Evolutionary conservation across 2,329 filamentous ascomycete genomes (phyloP).

Genomic region (Fusarium nelsonii): DNA sequence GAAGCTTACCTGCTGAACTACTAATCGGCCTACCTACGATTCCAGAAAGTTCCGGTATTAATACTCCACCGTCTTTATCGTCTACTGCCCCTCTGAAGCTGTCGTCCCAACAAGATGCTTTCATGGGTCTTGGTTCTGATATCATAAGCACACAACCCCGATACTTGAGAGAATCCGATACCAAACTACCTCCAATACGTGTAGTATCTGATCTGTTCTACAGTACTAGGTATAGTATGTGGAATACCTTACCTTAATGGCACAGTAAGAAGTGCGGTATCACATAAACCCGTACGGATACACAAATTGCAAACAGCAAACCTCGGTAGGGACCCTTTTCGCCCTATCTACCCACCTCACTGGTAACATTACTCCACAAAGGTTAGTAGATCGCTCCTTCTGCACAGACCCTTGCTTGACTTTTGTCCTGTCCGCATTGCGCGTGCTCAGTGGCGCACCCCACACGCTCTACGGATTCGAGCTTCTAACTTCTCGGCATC

Average conservation of each 20-base stretch:
- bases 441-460: constrained; percentile 44
- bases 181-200: not conserved
- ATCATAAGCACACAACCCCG: not conserved
- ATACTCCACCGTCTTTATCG: constrained; percentile 11
- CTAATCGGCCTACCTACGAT: not conserved
- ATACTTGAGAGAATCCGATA: not conserved
- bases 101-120: constrained; percentile 32
- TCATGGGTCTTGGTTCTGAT: not conserved
- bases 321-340: constrained; percentile 4
- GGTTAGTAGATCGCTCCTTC: constrained; percentile 37
- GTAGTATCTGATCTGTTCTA: not conserved
- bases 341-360: constrained; percentile 29
- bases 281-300: not conserved
- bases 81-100: not conserved
- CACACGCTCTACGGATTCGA: constrained; percentile 25
- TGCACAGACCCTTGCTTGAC: constrained; percentile 41
- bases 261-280: not conserved
- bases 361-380: constrained; percentile 43
- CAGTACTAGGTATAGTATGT: not conserved
- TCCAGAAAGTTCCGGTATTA: constrained; percentile 2
- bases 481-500: constrained; percentile 8
- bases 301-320: not conserved
- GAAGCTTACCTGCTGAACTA: not conserved
- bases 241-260: not conserved
- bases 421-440: constrained; percentile 32